Conservation (phyloP, 2,329 filamentous ascomycete species). For the Zymoseptoria brevis region DNA sequence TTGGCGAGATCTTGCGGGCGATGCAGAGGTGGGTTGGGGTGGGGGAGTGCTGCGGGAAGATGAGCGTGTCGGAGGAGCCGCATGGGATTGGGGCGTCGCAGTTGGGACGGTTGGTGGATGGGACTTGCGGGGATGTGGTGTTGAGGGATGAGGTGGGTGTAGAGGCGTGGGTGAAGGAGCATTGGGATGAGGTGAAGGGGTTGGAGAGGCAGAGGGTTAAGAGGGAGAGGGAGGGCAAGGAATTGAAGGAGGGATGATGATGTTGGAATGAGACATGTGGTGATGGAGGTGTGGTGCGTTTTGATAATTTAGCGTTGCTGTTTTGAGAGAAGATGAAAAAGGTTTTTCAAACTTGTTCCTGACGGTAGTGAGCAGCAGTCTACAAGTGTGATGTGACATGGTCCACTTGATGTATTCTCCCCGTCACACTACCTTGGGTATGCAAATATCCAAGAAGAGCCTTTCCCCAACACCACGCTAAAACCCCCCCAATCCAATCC, state of each 20-base stretch:
- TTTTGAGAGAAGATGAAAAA: neutral
- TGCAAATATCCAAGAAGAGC: neutral
- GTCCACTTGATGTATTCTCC: neutral
- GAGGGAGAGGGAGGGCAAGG: neutral
- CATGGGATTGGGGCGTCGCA: conserved; percentile 19
- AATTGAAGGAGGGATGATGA: neutral
- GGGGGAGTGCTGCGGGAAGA: neutral
- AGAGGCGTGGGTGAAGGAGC: conserved; percentile 15
- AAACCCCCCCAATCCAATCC: neutral
- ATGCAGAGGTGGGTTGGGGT: conserved; percentile 22
- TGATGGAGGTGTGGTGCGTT: neutral
- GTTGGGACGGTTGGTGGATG: conserved; percentile 14
- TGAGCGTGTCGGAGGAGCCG: conserved; percentile 8
- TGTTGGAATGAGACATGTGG: neutral
- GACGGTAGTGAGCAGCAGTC: neutral
- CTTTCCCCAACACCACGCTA: neutral
- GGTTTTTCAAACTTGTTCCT: neutral
- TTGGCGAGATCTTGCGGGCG: conserved; percentile 23
- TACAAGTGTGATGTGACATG: neutral
- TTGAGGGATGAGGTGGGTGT: conserved; percentile 10
- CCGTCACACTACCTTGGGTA: neutral
- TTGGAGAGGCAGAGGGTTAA: conserved; percentile 14
- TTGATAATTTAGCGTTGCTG: neutral
- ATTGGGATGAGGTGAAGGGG: conserved; percentile 22
- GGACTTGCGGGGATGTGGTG: neutral